Evolutionary conservation across 192 early-diverging fungal species (phyloP), one percentile per base, ranked within the genome.

Genomic region (Gamsiella multidivaricata): DNA sequence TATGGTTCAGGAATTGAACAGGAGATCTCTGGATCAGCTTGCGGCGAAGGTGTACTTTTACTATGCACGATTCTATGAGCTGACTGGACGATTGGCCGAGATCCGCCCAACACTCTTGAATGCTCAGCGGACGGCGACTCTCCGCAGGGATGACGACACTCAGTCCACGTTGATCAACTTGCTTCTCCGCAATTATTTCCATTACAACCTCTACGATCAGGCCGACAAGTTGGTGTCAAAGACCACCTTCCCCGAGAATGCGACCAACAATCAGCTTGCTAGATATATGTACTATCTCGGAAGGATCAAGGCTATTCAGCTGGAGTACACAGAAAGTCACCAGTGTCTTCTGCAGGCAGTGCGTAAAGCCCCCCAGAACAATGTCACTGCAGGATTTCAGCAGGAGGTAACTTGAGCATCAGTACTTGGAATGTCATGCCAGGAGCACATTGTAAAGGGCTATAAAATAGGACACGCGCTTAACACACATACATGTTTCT

Each of bases 231-330:
- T 99, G 33, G 92, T 96, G 0, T 91, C 94, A 18, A 99, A 98
- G 85, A 87, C 92, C 22, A 88, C 82, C 14, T 98, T 98, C 84
- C 97, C 98, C 0, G 91, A 94, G 53, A 86, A 86, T 32, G 98
- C 95, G 11, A 91, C 90, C 37, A 98, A 98, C 88, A 95, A 92
- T 65, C 94, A 98, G 69, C 87, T 93, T 17, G 97, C 96, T 20
- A 89, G 97, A 61, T 96, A 98, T 83, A 92, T 95, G 81, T 99
- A 97, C 80, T 98, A 98, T 74, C 82, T 97, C 39, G 97, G 96
- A 36, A 91, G 95, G 51, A 98, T 98, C 76, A 94, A 95, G 82
- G 98, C 97, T n/a, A 90, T 98, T 54, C 95, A 98, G 85, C 90
- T 99, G 28, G 97, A 98, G 71, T 99, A 99, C 84, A 94, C 97